Conservation (phyloP, 2,329 filamentous ascomycete species). For the Keithomyces neogunnii region DNA sequence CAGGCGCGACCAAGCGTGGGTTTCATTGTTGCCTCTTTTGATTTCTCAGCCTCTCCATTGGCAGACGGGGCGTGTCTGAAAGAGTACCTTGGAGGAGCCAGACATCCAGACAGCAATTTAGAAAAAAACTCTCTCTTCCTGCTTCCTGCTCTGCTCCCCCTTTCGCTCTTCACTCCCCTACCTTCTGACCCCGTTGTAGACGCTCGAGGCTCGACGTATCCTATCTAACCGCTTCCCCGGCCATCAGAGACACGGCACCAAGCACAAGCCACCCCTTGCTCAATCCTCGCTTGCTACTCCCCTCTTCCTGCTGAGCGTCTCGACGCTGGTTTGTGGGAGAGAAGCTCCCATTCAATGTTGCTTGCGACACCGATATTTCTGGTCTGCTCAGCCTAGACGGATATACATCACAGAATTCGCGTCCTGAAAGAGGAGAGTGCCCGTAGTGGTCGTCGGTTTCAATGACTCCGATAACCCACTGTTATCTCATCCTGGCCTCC, state of each 20-base stretch:
- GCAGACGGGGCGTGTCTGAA: conserved; percentile 2
- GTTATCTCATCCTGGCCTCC: conserved; percentile 48
- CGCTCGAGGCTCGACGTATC: not conserved
- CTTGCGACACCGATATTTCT: not conserved
- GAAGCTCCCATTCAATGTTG: not conserved
- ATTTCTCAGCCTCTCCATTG: conserved; percentile 7
- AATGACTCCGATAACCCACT: conserved; percentile 51
- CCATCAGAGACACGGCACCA: not conserved
- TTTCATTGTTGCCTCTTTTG: conserved; percentile 3
- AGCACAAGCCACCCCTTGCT: conserved; percentile 2
- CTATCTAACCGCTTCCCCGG: not conserved
- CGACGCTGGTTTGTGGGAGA: not conserved
- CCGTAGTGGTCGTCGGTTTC: conserved; percentile 10
- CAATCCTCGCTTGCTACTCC: not conserved
- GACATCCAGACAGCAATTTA: not conserved
- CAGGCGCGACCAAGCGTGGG: conserved; percentile 3
- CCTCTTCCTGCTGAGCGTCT: not conserved
- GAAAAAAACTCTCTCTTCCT: conserved; percentile 1
- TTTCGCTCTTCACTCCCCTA: conserved; percentile 5
- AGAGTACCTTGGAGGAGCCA: not conserved
- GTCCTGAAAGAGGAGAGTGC: not conserved
- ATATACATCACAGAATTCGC: not conserved
- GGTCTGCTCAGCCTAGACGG: not conserved
- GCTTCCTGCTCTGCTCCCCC: conserved; percentile 2
- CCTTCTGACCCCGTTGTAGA: not conserved